Evolutionary conservation across 1,139 yeast species (phyloP).

Genomic region (Taphrina confusa): DNA sequence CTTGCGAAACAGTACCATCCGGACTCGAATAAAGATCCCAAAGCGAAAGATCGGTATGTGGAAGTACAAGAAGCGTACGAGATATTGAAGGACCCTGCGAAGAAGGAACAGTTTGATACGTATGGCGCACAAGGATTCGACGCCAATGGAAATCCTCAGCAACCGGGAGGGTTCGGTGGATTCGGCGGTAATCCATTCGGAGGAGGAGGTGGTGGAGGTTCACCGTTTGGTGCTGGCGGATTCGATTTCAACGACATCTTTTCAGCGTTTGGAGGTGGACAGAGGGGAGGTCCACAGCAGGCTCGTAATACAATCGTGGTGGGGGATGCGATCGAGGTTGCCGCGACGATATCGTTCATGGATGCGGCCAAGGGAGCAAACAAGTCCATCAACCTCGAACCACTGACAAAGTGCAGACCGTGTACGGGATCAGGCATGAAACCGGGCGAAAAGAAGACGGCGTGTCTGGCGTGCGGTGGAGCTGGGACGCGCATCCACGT

Average conservation of each 20-base stretch:
- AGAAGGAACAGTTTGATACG: constrained; percentile 87
- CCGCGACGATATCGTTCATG: constrained; percentile 72
- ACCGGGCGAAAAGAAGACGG: constrained; percentile 68
- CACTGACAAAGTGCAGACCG: constrained; percentile 72
- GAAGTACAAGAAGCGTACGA: constrained; percentile 94
- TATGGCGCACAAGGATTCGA: constrained; percentile 87
- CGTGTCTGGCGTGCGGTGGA: constrained; percentile 89
- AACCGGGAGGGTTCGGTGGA: constrained; percentile 42
- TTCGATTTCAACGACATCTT: constrained; percentile 84
- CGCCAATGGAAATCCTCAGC: constrained; percentile 51
- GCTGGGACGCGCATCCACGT: constrained; percentile 86
- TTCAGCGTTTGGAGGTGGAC: constrained; percentile 66
- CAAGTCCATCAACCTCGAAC: constrained; percentile 67
- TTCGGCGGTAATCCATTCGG: constrained; percentile 48
- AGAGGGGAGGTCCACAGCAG: constrained; percentile 45
- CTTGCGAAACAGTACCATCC: constrained; percentile 95
- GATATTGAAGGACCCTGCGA: constrained; percentile 79
- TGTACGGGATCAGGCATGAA: constrained; percentile 88
- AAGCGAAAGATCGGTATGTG: constrained; percentile 85
- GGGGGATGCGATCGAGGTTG: constrained; percentile 83
- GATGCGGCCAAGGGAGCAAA: constrained; percentile 82
- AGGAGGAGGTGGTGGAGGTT: constrained; percentile 42
- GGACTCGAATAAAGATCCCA: constrained; percentile 88
- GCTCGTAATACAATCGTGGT: constrained; percentile 51
- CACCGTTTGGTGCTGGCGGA: constrained; percentile 45